phyloP scores from a whole-genome alignment of 1,284 basidiomycete genomes.

The Microbotryum lychnidis-dioicae region DNA sequence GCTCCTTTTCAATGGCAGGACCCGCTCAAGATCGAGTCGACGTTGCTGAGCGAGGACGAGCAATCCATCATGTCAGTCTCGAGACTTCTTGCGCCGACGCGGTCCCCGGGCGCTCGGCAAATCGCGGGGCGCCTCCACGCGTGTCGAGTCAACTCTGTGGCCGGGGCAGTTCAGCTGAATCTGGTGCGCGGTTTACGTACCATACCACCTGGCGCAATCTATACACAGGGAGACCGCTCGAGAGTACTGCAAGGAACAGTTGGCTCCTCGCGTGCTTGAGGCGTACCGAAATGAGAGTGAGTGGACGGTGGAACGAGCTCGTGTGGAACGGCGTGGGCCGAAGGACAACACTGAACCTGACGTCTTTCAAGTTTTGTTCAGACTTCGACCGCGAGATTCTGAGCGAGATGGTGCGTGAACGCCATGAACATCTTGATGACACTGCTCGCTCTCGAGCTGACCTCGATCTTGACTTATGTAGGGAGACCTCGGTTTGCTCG shows the following conservation, averaged over 20 bases:
- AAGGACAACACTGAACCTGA: slow-evolving; percentile 3
- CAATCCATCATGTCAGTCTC: slow-evolving; percentile 65
- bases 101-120: background rate
- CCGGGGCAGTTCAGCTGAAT: no score
- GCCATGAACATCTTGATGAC: no score
- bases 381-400: slow-evolving; percentile 72
- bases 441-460: background rate
- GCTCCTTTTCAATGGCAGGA: slow-evolving; percentile 32
- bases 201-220: no score
- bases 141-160: background rate
- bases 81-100: background rate
- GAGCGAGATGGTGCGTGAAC: slow-evolving; percentile 58
- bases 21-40: slow-evolving; percentile 32
- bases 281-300: slow-evolving; percentile 79
- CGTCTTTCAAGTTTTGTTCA: slow-evolving; percentile 36
- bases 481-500: slow-evolving; percentile 80
- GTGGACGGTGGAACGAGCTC: slow-evolving; percentile 16
- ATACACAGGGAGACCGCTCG: slow-evolving; percentile 64
- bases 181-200: no score
- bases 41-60: slow-evolving; percentile 81
- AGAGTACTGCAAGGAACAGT: slow-evolving; percentile 77
- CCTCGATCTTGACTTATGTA: background rate
- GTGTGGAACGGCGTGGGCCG: no score
- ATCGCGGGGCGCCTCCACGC: background rate
- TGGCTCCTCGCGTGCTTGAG: slow-evolving; percentile 73